phyloP scores from a whole-genome alignment of 768 basidiomycete species.

The Mrakia blollopis region DNA sequence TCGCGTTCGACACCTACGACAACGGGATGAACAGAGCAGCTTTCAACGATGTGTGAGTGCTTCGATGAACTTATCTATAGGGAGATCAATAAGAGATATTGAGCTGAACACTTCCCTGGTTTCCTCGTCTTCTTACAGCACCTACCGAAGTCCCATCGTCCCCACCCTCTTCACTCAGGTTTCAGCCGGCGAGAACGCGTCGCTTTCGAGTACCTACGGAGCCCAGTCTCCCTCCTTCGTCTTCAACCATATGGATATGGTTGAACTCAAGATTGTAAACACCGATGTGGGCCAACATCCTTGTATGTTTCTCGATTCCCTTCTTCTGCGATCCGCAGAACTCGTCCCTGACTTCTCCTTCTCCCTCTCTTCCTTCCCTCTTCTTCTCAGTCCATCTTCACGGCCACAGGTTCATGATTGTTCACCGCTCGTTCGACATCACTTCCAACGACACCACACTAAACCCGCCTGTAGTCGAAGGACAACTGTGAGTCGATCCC shows the following conservation, averaged over 20 bases:
- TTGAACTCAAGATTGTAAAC: slow-evolving; percentile 50
- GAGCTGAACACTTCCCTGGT: no score
- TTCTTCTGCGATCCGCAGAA: not conserved
- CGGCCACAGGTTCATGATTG: slow-evolving; percentile 55
- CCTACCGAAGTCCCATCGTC: slow-evolving; percentile 51
- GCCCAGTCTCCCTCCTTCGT: slow-evolving; percentile 61
- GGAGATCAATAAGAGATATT: no score
- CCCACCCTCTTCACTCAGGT: slow-evolving; percentile 72
- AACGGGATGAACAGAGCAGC: slow-evolving; percentile 43
- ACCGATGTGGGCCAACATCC: slow-evolving; percentile 29
- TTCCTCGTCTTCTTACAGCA: slow-evolving; percentile 32
- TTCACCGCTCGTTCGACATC: slow-evolving; percentile 65
- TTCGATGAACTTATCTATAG: no score
- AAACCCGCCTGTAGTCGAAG: slow-evolving; percentile 72
- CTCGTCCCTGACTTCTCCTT: slow-evolving; percentile 6
- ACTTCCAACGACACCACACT: slow-evolving; percentile 62
- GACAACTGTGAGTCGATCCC: slow-evolving; percentile 48
- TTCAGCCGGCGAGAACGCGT: slow-evolving; percentile 60
- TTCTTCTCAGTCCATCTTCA: slow-evolving; percentile 79
- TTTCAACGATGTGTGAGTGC: slow-evolving; percentile 38
- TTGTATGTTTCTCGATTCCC: not conserved
- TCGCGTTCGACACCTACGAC: slow-evolving; percentile 53
- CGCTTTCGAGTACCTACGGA: slow-evolving; percentile 66
- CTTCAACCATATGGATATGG: slow-evolving; percentile 64
- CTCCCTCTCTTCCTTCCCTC: no score